Percentiles rank a stretch among this genome's conserved stretches.
Conservation (phyloP, 2,329 filamentous ascomycete species). For the Berkeleyomyces basicola region DNA sequence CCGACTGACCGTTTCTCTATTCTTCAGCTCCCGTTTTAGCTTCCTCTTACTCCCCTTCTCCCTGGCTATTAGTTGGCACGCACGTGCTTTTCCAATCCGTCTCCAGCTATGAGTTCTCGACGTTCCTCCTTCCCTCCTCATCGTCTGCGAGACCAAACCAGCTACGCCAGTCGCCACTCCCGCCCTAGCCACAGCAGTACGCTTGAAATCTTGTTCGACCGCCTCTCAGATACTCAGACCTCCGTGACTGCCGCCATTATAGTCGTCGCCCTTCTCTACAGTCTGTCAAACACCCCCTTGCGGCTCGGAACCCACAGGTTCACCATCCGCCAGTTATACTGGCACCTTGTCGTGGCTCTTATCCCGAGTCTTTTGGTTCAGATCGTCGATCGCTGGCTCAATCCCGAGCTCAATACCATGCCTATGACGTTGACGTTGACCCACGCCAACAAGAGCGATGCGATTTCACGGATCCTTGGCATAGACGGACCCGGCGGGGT, state of each 20-base stretch:
- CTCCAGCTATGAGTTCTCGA: slow-evolving; percentile 12
- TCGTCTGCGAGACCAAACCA: slow-evolving; percentile 13
- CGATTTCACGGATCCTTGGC: slow-evolving; percentile 9
- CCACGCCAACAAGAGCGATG: slow-evolving; percentile 9
- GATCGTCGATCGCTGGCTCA: slow-evolving; percentile 10
- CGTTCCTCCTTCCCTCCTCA: slow-evolving; percentile 9
- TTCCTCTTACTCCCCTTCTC: not conserved
- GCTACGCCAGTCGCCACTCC: slow-evolving; percentile 3
- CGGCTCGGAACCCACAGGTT: slow-evolving; percentile 5
- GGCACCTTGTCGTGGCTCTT: slow-evolving; percentile 7
- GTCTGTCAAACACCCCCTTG: not conserved
- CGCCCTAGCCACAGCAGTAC: not conserved
- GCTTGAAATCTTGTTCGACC: not conserved
- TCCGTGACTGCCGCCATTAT: not conserved
- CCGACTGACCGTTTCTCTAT: not conserved
- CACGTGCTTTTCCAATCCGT: not conserved
- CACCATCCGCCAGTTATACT: slow-evolving; percentile 6
- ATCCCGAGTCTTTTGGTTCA: slow-evolving; percentile 7
- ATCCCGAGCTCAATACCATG: slow-evolving; percentile 3
- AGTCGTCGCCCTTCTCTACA: not conserved
- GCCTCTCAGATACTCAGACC: not conserved
- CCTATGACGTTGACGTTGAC: slow-evolving; percentile 10
- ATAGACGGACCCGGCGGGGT: slow-evolving; percentile 8
- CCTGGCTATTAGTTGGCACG: not conserved
- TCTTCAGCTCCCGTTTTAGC: not conserved